Conservation (phyloP, 139 green algal species). For the Haematococcus sp. region DNA sequence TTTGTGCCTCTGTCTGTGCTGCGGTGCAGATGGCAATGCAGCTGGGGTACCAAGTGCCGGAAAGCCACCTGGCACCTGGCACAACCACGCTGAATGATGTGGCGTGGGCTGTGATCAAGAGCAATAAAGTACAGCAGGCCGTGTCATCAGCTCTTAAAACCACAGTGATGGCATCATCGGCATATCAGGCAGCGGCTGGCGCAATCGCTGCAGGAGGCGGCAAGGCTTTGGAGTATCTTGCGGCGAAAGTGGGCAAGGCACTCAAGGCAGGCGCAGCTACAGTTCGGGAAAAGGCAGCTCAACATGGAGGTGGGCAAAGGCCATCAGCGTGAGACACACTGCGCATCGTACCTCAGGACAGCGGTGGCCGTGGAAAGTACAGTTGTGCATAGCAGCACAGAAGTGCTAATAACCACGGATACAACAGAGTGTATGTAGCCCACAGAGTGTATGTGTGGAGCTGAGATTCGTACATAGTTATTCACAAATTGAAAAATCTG, state of each 20-base stretch:
- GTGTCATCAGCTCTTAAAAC: constrained; percentile 18
- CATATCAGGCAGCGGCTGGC: constrained; percentile 35
- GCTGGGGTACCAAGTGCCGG: constrained; percentile 2
- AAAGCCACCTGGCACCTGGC: not conserved
- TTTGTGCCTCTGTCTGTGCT: not conserved
- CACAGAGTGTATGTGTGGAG: too few relatives aligned
- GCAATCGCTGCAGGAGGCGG: constrained; percentile 37
- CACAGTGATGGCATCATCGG: constrained; percentile 14
- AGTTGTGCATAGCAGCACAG: too few relatives aligned
- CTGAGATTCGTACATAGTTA: too few relatives aligned
- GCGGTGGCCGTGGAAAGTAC: too few relatives aligned
- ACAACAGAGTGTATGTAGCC: too few relatives aligned
- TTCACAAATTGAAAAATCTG: too few relatives aligned
- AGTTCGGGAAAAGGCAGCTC: too few relatives aligned
- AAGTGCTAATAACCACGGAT: too few relatives aligned
- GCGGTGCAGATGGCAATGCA: not conserved
- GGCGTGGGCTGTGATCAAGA: constrained; percentile 18
- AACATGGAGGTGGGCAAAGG: too few relatives aligned
- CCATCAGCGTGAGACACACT: too few relatives aligned
- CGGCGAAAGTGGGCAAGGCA: constrained; percentile 40
- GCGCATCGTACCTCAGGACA: too few relatives aligned
- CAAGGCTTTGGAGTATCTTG: constrained; percentile 41
- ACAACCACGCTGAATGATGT: constrained; percentile 20
- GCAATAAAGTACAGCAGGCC: constrained; percentile 1
- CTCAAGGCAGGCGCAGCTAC: not conserved